Base-by-base conservation (phyloP, 331 rosid species). In the Pyracantha coccinea region DNA sequence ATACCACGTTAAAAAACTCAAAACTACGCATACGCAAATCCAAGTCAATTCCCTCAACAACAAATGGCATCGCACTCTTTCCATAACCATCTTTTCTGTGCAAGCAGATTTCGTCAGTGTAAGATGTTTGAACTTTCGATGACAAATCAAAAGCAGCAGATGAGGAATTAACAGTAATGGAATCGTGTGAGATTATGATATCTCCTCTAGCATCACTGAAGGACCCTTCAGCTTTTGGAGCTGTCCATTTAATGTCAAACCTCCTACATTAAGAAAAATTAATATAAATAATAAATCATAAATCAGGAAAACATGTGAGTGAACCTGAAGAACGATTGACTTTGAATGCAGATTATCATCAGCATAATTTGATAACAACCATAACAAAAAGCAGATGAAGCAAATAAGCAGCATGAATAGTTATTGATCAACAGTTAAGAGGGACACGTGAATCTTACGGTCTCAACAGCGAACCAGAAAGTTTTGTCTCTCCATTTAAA, bases 151-250 rank as follows among this genome's bases (percentile, higher is more conserved):
- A 89, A 72, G 96, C 97, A 81, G 85, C 80, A 52, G 99, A 92
- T 75, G 99, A 85, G 76, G 96, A 94, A 84, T 74, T 83, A 77
- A 92, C 82, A 41, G 70, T 77, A 47, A 91, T 62, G 64, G 79
- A 87, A 79, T 94, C 91, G 19, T 88, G 92, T 8, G 96, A 87
- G 69, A 94, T 85, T 78, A 90, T 77, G 83, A 94, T 86, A 78
- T 92, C 93, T 89, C 99, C 99, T 73, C 97, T 89, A 80, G 96
- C 97, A 85, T 90, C 93, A 29, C 84, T 82, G 19, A 94, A 89
- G 55, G 99, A 87, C 66, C 97, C 97, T 82, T 90, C 97, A 10
- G 96, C 96, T 67, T 80, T 82, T 67, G 91, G 89, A 61, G 97
- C 99, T 60, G 81, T 89, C 99, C 99, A 94, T 79, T 87, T 89